Evolutionary conservation across 1,139 yeast species (phyloP), one percentile per base, ranked within the genome.

Genomic region (Neolecta irregularis): DNA sequence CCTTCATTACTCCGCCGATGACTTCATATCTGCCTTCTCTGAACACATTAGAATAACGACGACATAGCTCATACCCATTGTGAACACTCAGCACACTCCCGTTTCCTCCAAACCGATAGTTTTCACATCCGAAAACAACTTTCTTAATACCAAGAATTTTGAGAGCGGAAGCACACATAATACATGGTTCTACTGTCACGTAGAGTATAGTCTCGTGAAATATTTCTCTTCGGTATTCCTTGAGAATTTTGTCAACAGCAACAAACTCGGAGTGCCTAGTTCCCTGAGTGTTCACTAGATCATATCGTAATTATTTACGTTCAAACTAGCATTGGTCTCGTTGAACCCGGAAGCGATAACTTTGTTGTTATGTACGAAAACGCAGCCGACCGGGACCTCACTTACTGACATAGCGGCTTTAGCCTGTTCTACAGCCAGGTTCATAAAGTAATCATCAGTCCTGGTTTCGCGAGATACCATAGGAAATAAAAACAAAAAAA

Each of bases 161-260:
- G 35, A 88, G 57, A 2, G 93, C 88, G 20, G 92, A 74, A 0
- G 95, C 96, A 60, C 99, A 88, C 99, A 88, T 88, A 7, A 91
- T 76, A 54, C 99, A 88, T 0, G 99, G 99, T 54, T 88, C 99
- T 1, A 88, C 96, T 0, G 96, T 81, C 17, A 88, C 99, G 54
- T 83, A 88, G 13, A 88, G 61, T 23, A 72, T 72, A 42, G 69
- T 53, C 45, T 67, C 62, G 35, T 57, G 48, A 56, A 81, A 60
- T 9, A 72, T 46, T 2, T 42, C 38, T 1, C 51, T 50, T 41
- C 55, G 42, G 37, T 55, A 45, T 1, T 44, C 34, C 20, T 48
- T 35, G 26, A 69, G 51, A 1, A 78, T 65, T 29, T 60, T 53
- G 38, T 74, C 76, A 6, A 80, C 71, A 1, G 88, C 95, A 39